Evolutionary conservation across 176 grass and related monocot genomes (phyloP).

Genomic region (Eragrostis curvula): DNA sequence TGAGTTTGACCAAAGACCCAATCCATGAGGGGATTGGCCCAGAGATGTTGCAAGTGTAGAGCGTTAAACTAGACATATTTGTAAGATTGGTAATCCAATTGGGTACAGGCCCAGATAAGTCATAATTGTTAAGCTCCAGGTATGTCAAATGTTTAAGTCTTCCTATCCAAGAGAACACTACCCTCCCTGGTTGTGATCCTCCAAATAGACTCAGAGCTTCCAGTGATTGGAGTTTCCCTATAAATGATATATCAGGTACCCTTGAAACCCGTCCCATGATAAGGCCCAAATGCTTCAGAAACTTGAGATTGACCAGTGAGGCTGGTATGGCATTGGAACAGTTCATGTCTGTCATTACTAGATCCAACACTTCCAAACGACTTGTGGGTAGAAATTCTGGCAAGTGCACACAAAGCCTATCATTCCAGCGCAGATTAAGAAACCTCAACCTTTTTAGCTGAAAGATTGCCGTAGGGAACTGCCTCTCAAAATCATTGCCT

Average conservation of each 20-base stretch:
- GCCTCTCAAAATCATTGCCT: neutral
- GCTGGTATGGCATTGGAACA: neutral
- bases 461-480: conserved; percentile 23
- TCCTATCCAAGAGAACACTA: neutral
- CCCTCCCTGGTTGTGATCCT: neutral
- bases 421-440: neutral
- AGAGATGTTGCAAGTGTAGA: neutral
- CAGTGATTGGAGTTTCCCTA: conserved; percentile 15
- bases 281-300: neutral
- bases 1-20: conserved; percentile 4
- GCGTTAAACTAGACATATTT: neutral
- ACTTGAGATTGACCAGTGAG: neutral
- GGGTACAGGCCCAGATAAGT: neutral
- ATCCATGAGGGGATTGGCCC: conserved; percentile 12
- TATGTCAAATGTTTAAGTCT: neutral
- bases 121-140: accelerated
- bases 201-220: accelerated
- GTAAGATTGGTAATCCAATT: conserved; percentile 16
- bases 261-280: neutral
- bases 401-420: conserved; percentile 7
- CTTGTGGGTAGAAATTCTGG: neutral
- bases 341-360: neutral
- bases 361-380: neutral
- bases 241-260: no score
- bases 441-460: conserved; percentile 13